Evolutionary conservation across 331 rosid species (phyloP), one percentile per base, ranked within the genome.

Genomic region (Malus hybrid): DNA sequence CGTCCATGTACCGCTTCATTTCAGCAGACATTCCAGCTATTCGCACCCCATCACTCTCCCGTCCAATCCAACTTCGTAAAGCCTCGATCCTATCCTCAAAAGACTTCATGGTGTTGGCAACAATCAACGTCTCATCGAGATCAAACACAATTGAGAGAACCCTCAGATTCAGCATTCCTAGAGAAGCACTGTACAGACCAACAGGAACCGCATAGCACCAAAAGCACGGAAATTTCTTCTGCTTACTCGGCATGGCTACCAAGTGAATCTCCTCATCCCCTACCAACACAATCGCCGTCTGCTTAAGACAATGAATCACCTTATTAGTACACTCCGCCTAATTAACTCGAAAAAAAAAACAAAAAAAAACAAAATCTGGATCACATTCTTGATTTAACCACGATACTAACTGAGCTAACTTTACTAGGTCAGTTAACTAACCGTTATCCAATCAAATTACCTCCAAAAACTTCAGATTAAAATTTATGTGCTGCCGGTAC

Each of bases 221-320:
- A 80, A 95, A 95, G 72, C 99, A 89, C 4, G 99, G 99, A 78
- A 92, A 95, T 80, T 88, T 95, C 86, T 92, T 92, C 82, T 91
- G 86, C 86, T 90, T 95, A 70, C 97, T 92, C 42, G 95, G 97
- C 99, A 95, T 95, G 79, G 99, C 96, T 69, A 95, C 97, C 74
- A 95, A 84, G 75, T 95, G 99, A 88, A 95, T 80, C 84, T 93
- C 98, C 71, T 89, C 93, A 2, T 88, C 91, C 3, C 93, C 97
- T 19, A 86, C 69, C 81, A 91, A 50, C 24, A 77, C 92, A 42
- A 90, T 91, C 63, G 96, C 97, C 4, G 98, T 93, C 92, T 88
- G 83, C 36, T 28, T 13, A 67, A 28, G 57, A 70, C 69, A 62
- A 85, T 7, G 10, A 80, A 79, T 28, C 66, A 20, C 61, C 61